Base-by-base conservation (phyloP, 257 asterid genomes). In the Coffea canephora region DNA sequence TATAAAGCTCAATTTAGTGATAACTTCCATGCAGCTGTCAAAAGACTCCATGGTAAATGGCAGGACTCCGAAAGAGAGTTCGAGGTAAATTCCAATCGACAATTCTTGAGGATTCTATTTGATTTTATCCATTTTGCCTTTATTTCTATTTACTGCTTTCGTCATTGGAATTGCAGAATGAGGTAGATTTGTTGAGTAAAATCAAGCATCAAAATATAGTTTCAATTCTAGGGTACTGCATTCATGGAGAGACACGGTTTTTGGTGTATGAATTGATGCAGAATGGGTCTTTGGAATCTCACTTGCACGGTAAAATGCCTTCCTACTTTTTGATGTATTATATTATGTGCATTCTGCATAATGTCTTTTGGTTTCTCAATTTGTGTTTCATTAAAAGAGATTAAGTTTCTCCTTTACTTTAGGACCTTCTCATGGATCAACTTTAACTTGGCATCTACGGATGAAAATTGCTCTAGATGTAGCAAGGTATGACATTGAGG, bases 391-490 rank as follows among this genome's bases (percentile, higher is more conserved):
- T 49, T 19, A 65, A 19, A 19, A 25, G 57, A 67, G 19, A 57
- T 34, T 43, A 36, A 12, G 25, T 52, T 75, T 54, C 31, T 21
- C 36, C 43, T 34, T 75, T 78, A 46, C 73, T 16, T 41, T 85
- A 95, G 99, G 95, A 65, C 90, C 96, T 78, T 87, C 93, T 82
- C 88, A 76, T 80, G 89, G 92, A 88, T 86, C 91, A 39, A 82
- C 86, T 74, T 86, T 95, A 86, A 89, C 85, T 84, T 95, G 99
- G 99, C 97, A 89, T 79, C 54, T 95, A 61, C 89, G 99, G 62
- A 93, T 95, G 98, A 95, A 89, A 87, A 91, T 93, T 73, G 98
- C 99, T 45, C 87, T 95, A 70, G 99, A 95, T 87, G 89, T 95
- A 61, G 99, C 98, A 67, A 93, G 98, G 98, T 95, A 84, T 59